Evolutionary conservation across 345 rosid species (phyloP).

Genomic region (Excoecaria agallocha): DNA sequence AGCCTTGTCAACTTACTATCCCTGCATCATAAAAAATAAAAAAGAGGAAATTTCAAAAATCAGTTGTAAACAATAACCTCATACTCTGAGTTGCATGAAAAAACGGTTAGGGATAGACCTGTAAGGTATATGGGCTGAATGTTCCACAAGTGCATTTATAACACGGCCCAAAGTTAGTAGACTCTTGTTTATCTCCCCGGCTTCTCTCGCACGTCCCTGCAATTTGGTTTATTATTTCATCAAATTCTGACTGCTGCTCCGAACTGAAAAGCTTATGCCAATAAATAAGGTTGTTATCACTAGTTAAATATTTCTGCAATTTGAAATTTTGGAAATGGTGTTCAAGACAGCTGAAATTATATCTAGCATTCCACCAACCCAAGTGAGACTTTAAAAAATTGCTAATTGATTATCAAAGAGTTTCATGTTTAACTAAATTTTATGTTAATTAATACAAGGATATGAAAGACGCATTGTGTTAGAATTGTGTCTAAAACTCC

Average conservation of each 20-base stretch:
- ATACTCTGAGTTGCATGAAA: neutral
- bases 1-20: conserved; percentile 97
- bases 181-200: conserved; percentile 97
- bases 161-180: conserved; percentile 93
- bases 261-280: neutral
- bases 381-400: neutral
- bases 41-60: neutral
- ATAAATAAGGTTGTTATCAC: neutral
- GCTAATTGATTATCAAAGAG: neutral
- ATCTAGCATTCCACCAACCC: neutral
- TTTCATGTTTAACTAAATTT: neutral
- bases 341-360: neutral
- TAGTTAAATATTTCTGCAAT: neutral
- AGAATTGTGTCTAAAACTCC: neutral
- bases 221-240: conserved; percentile 17
- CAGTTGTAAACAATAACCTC: neutral
- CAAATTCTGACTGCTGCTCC: conserved; percentile 1
- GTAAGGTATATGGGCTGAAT: conserved; percentile 93
- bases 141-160: conserved; percentile 95
- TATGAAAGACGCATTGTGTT: neutral
- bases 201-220: conserved; percentile 96
- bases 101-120: conserved; percentile 41
- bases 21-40: conserved; percentile 35
- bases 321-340: neutral
- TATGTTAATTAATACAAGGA: neutral